Percentiles rank a stretch among this genome's conserved stretches.
Conservation (phyloP, 2,329 filamentous ascomycete genomes). For the Pseudogymnoascus sp. region DNA sequence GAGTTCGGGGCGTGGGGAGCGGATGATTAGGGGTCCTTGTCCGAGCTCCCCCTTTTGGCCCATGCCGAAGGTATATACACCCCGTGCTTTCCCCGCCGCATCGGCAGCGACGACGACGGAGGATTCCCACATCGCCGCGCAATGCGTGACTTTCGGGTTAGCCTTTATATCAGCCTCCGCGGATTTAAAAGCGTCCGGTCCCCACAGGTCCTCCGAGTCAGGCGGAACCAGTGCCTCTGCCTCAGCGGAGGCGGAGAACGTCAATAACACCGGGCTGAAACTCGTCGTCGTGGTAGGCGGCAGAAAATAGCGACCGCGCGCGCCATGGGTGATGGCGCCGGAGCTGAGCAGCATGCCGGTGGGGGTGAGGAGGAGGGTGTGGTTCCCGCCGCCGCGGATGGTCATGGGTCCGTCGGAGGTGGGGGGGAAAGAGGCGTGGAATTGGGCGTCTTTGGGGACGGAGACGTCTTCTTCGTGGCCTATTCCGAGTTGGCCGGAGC, state of each 20-base stretch:
- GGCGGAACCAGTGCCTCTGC: no score
- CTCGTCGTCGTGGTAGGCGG: conserved; percentile 10
- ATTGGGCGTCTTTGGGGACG: conserved; percentile 54
- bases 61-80: conserved; percentile 57
- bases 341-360: conserved; percentile 55
- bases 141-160: conserved; percentile 29
- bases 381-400: conserved; percentile 66
- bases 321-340: conserved; percentile 51
- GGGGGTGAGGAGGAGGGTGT: conserved; percentile 66
- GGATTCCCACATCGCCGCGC: conserved; percentile 74
- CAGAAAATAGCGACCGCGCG: conserved; percentile 39
- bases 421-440: conserved; percentile 38
- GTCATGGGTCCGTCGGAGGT: conserved; percentile 29
- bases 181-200: no score
- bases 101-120: conserved; percentile 54
- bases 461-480: conserved; percentile 66
- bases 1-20: conserved; percentile 39
- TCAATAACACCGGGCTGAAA: conserved; percentile 18
- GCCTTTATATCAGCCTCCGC: conserved; percentile 13
- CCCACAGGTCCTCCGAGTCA: no score
- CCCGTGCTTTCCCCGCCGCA: conserved; percentile 35
- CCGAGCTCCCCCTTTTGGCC: conserved; percentile 69
- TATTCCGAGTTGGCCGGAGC: conserved; percentile 67
- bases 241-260: background rate
- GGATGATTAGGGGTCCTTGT: conserved; percentile 46